Evolutionary conservation across 169 alveolate genomes (phyloP), one percentile per base, ranked within the genome.

Genomic region (Plasmodium falciparum): DNA sequence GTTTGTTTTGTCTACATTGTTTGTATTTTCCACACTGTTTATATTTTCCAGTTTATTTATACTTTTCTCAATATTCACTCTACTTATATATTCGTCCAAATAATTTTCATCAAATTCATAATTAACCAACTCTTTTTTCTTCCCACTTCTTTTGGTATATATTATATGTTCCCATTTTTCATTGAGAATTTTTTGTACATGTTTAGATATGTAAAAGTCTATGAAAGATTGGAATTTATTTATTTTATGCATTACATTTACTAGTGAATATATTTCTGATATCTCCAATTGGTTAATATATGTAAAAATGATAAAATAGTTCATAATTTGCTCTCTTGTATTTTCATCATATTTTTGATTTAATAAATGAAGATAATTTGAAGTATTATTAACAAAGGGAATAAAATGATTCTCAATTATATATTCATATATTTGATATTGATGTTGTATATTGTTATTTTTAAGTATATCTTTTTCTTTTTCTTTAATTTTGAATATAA

Each of bases 171-270:
- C 67, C 65, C 24, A n/a, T 70, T 20, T 9, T 50, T 58, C 26
- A 54, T 61, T 20, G 13, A 83, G 49, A 26, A 83, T 15, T 24
- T 45, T 43, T 70, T 86, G 88, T n/a, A 86, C 54, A 0, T 76
- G 88, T 52, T 71, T 86, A 20, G 92, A 71, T 11, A 86, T 86
- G 52, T 52, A 86, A 50, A 86, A 86, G 50, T 86, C 92, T 4
- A 63, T 8, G 43, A 86, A 86, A 5, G 86, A 61, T 2, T 86
- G 88, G 50, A 59, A 72, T 29, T 59, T 62, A 54, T 86, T 86
- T 24, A 86, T 86, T 73, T 59, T 17, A 24, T 12, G 61, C 65
- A 86, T 62, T n/a, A 49, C 13, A 20, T 56, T 86, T 33, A 72
- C 49, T 24, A 86, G 62, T 29, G 24, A 39, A 73, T 54, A 86